Conservation (phyloP, 192 early-diverging fungal genomes). For the Coemansia sp. region DNA sequence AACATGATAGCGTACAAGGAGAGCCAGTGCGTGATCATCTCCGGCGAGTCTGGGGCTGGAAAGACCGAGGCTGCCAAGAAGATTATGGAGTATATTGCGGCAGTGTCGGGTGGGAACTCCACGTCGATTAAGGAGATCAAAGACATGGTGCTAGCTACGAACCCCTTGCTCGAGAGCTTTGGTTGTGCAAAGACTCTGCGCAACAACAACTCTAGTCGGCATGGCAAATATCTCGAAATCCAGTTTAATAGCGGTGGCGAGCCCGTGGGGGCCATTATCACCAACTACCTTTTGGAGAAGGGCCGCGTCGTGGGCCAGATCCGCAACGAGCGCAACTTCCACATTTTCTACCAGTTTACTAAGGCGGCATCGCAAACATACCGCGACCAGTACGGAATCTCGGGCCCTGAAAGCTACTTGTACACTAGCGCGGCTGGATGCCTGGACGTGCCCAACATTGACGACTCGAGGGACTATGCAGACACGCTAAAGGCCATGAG, state of each 20-base stretch:
- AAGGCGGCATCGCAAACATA: slow-evolving; percentile 75
- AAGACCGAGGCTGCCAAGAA: slow-evolving; percentile 91
- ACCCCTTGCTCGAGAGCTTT: slow-evolving; percentile 96
- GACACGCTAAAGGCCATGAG: slow-evolving; percentile 93
- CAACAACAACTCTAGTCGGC: slow-evolving; percentile 98
- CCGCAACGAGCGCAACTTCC: slow-evolving; percentile 94
- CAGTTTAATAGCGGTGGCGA: slow-evolving; percentile 90
- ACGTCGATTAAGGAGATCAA: slow-evolving; percentile 89
- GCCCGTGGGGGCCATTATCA: slow-evolving; percentile 95
- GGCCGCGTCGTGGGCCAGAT: slow-evolving; percentile 93
- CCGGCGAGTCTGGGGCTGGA: slow-evolving; percentile 92
- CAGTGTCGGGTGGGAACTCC: slow-evolving; percentile 78
- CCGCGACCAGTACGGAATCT: slow-evolving; percentile 65
- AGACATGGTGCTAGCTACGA: slow-evolving; percentile 97
- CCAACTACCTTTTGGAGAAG: slow-evolving; percentile 98
- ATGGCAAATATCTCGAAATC: slow-evolving; percentile 99
- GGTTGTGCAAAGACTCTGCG: slow-evolving; percentile 98
- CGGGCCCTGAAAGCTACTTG: slow-evolving; percentile 74
- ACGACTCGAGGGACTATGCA: slow-evolving; percentile 81
- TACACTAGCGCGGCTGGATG: slow-evolving; percentile 73
- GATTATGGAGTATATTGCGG: slow-evolving; percentile 98
- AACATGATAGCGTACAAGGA: slow-evolving; percentile 98
- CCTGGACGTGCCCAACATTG: slow-evolving; percentile 87
- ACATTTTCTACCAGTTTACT: slow-evolving; percentile 92
- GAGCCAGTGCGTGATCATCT: slow-evolving; percentile 98